Base-by-base conservation (phyloP, 208 protist species). In the Strigomonas culicis region DNA sequence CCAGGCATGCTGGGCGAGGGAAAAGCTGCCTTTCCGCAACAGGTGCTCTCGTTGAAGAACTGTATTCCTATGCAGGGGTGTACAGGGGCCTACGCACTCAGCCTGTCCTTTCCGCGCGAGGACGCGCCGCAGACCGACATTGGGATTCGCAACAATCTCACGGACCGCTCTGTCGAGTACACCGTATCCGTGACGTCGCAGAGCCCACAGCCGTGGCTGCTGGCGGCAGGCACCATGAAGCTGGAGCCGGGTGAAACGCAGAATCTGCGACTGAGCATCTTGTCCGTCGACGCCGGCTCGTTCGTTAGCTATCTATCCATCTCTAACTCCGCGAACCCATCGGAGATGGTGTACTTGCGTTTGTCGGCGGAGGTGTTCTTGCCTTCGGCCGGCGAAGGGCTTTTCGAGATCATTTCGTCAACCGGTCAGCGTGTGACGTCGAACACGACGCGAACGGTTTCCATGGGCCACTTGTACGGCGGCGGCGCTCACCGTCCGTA, bases 381-480 rank as follows among this genome's bases (percentile, higher is more conserved):
- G 15, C 74, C 79, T 6, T 80, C 75, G 46, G 66, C 82, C 7
- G 84, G 84, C 4, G 87, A 93, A 55, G 80, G 75, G 19, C 59
- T 96, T 19, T 93, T 93, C 67, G 87, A 96, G 30, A 77, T 93
- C 34, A 50, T 93, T 21, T 60, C 84, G 6, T 83, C 79, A 46
- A 80, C 73, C 63, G 77, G 77, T n/a, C 70, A 74, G 27, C 63
- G 78, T 46, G 69, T 84, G 51, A 61, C 73, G 25, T 75, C 66
- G 10, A 82, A 71, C 64, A 66, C 74, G 13, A 71, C 77, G 44
- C 63, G 74, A 22, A 57, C 51, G 36, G 72, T 93, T 3, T 68
- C 76, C 31, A 63, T 96, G 78, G 90, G 90, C 0, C 72, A 82
- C n/a, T 59, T 93, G 17, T 87, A 90, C 65, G 90, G 90, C n/a